These are phyloP conservation scores for Diospyros lotus DNA, from an alignment of 148 eudicot species.

Conservation along the genomic window DNA sequence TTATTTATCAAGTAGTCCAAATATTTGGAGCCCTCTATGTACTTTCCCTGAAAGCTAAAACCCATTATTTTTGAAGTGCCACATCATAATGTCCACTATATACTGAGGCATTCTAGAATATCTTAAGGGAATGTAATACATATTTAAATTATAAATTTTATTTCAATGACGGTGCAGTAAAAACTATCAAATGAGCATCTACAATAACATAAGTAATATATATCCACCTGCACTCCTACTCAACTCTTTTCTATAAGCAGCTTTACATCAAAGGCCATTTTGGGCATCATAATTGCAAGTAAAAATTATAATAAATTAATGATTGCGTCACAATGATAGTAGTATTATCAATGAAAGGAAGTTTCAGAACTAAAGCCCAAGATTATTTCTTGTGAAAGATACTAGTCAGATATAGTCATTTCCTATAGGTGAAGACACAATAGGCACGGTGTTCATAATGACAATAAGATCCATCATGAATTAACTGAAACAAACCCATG, in stretches of 20 bases:
- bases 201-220: not conserved
- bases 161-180: too few relatives aligned
- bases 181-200: not conserved
- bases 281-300: not conserved
- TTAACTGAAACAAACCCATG: not conserved
- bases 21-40: constrained; percentile 5
- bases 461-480: not conserved
- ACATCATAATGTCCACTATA: not conserved
- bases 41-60: not conserved
- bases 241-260: not conserved
- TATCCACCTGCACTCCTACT: not conserved
- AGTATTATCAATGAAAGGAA: too few relatives aligned
- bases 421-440: too few relatives aligned
- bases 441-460: not conserved
- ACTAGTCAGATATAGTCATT: too few relatives aligned
- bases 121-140: not conserved
- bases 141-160: not conserved
- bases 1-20: not conserved
- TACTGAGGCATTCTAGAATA: not conserved
- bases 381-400: too few relatives aligned
- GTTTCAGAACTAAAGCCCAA: too few relatives aligned
- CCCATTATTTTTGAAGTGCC: not conserved
- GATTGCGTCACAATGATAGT: too few relatives aligned
- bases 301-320: not conserved
- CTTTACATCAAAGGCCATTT: not conserved